phyloP scores from a whole-genome alignment of 1,284 basidiomycete species.

The Xerocomus amazonicus region DNA sequence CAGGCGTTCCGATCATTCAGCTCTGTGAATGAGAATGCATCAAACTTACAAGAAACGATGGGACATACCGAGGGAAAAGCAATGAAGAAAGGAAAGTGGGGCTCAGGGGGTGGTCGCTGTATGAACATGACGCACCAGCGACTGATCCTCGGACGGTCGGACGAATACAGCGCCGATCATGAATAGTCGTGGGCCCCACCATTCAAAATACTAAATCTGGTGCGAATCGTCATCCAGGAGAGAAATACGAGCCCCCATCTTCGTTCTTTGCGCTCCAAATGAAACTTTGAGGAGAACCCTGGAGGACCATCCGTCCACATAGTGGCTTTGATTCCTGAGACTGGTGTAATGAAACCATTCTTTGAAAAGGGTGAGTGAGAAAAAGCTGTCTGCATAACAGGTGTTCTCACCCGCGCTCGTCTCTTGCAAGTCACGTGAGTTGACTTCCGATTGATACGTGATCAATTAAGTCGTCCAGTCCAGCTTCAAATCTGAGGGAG shows the following conservation, averaged over 20 bases:
- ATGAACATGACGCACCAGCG: constrained; percentile 1
- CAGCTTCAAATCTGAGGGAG: no score
- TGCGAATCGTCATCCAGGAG: constrained; percentile 6
- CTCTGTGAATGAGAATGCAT: neutral
- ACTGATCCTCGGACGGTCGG: constrained; percentile 22
- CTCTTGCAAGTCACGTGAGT: no score
- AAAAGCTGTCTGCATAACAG: neutral
- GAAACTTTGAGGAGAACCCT: neutral
- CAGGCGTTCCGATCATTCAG: neutral
- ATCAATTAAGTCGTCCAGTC: no score
- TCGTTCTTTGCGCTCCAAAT: constrained; percentile 1
- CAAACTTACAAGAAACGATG: neutral
- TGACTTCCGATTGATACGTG: no score
- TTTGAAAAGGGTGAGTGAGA: neutral
- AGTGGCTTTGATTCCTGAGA: neutral
- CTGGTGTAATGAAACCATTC: neutral
- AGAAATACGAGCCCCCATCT: neutral
- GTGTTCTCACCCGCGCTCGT: no score
- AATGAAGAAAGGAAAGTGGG: constrained; percentile 1
- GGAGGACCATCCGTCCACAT: neutral
- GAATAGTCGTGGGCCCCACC: neutral
- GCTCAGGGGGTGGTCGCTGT: constrained; percentile 1
- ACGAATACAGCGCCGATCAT: constrained; percentile 5
- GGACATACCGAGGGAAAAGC: neutral
- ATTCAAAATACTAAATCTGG: constrained; percentile 2